Evolutionary conservation across 495 filamentous ascomycete genomes (phyloP).

Genomic region (Podospora sp.): DNA sequence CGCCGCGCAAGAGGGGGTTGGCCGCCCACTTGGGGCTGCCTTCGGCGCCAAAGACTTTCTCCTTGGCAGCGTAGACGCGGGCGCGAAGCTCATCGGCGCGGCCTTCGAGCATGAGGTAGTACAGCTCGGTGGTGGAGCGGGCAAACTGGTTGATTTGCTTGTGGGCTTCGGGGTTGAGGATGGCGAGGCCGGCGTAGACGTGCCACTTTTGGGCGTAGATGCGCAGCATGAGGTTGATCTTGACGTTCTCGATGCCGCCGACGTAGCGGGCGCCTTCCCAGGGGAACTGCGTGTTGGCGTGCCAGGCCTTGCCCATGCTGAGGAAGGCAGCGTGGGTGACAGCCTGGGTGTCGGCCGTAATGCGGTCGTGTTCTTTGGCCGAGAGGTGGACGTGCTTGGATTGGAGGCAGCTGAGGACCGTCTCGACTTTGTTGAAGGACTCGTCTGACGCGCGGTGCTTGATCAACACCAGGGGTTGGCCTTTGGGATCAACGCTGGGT

Average conservation of each 20-base stretch:
- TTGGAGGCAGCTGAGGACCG: slow-evolving; percentile 76
- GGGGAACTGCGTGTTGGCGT: slow-evolving; percentile 87
- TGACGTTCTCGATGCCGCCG: slow-evolving; percentile 97
- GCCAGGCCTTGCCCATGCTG: slow-evolving; percentile 96
- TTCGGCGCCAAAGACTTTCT: slow-evolving; percentile 72
- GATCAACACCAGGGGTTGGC: slow-evolving; percentile 90
- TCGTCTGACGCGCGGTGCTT: slow-evolving; percentile 82
- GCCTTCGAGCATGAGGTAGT: slow-evolving; percentile 92
- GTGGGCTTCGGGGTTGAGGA: slow-evolving; percentile 89
- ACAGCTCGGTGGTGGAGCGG: slow-evolving; percentile 86
- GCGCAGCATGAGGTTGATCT: slow-evolving; percentile 95
- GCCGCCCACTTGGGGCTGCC: slow-evolving; percentile 51
- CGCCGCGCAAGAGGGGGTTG: slow-evolving; percentile 74
- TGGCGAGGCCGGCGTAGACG: slow-evolving; percentile 95
- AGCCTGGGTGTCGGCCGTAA: slow-evolving; percentile 97
- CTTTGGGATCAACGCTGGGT: slow-evolving; percentile 81
- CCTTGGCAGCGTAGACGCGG: slow-evolving; percentile 77
- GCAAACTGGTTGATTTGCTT: slow-evolving; percentile 94
- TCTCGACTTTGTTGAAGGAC: slow-evolving; percentile 75
- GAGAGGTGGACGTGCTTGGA: slow-evolving; percentile 85
- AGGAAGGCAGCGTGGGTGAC: slow-evolving; percentile 97
- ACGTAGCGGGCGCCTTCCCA: slow-evolving; percentile 94
- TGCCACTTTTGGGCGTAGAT: slow-evolving; percentile 99
- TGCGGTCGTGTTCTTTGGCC: slow-evolving; percentile 86
- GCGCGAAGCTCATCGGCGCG: slow-evolving; percentile 74